Evolutionary conservation across 768 basidiomycete genomes (phyloP).

Genomic region (Pulveroboletus sp.): DNA sequence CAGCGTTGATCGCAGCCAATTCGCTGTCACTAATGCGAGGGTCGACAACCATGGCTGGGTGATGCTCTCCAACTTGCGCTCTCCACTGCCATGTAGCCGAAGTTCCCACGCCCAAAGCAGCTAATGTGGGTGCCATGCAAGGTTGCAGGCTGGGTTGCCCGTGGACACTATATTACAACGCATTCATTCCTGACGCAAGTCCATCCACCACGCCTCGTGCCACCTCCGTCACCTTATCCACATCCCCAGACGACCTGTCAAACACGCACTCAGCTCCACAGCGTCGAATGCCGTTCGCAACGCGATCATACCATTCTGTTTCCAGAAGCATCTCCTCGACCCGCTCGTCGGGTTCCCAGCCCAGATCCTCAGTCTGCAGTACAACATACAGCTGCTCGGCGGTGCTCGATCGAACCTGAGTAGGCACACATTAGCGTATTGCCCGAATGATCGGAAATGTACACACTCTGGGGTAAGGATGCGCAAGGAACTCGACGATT

Average conservation of each 20-base stretch:
- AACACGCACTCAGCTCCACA: slow-evolving; percentile 29
- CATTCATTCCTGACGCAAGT: slow-evolving; percentile 32
- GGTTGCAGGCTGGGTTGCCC: background rate
- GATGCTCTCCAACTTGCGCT: slow-evolving; percentile 12
- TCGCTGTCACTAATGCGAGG: slow-evolving; percentile 70
- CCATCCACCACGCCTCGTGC: slow-evolving; percentile 40
- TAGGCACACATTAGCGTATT: slow-evolving; percentile 6
- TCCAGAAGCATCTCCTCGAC: slow-evolving; percentile 72
- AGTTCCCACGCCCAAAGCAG: slow-evolving; percentile 23
- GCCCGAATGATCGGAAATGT: slow-evolving; percentile 9
- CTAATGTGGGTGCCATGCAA: background rate
- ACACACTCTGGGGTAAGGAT: slow-evolving; percentile 78
- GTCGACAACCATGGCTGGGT: slow-evolving; percentile 38
- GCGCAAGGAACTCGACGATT: slow-evolving; percentile 64
- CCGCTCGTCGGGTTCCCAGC: slow-evolving; percentile 54
- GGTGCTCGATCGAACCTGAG: slow-evolving; percentile 72
- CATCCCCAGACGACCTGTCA: slow-evolving; percentile 49
- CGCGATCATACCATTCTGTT: slow-evolving; percentile 68
- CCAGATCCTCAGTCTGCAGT: slow-evolving; percentile 68
- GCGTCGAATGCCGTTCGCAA: slow-evolving; percentile 4
- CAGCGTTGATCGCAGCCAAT: slow-evolving; percentile 78
- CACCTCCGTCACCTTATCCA: slow-evolving; percentile 36
- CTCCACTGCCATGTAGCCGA: slow-evolving; percentile 7
- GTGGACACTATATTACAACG: slow-evolving; percentile 16
- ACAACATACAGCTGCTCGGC: slow-evolving; percentile 82